phyloP scores from a whole-genome alignment of 2,329 filamentous ascomycete genomes.

The Cladophialophora immunda region DNA sequence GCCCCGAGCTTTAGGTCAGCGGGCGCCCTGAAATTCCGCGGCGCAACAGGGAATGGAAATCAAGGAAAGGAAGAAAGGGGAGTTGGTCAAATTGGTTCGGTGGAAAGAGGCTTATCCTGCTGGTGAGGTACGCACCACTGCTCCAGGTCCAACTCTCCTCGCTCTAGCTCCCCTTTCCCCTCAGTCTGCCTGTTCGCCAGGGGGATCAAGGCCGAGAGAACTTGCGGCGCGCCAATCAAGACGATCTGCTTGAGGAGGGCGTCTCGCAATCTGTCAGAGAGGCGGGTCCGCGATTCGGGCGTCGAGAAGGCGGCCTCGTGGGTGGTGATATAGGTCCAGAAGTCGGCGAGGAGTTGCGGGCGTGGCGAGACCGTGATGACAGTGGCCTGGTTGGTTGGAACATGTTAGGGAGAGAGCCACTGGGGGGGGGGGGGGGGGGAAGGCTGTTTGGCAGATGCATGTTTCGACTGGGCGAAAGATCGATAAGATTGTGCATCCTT shows the following conservation, averaged over 20 bases:
- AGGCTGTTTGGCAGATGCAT: too few relatives aligned
- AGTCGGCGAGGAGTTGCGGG: constrained; percentile 41
- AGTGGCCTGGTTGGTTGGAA: constrained; percentile 36
- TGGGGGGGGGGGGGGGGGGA: too few relatives aligned
- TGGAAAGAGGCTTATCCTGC: too few relatives aligned
- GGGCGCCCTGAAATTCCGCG: too few relatives aligned
- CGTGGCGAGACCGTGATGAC: constrained; percentile 42
- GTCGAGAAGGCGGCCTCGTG: constrained; percentile 31
- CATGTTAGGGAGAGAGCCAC: background rate
- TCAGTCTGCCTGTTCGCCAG: constrained; percentile 43
- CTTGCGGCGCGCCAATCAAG: constrained; percentile 45
- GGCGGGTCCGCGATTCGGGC: constrained; percentile 19
- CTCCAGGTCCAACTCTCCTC: constrained; percentile 29
- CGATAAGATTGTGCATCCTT: background rate
- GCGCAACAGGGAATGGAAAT: too few relatives aligned
- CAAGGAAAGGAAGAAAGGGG: background rate
- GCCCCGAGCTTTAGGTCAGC: too few relatives aligned
- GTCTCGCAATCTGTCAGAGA: constrained; percentile 42
- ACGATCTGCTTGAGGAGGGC: constrained; percentile 47
- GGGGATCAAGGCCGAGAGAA: constrained; percentile 44
- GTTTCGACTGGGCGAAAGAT: too few relatives aligned
- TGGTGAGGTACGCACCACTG: constrained; percentile 21
- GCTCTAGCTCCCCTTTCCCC: constrained; percentile 30
- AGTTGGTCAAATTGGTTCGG: too few relatives aligned
- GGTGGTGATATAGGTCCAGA: constrained; percentile 43